Conservation (phyloP, 2,329 filamentous ascomycete genomes). For the Sarocladium strictum region DNA sequence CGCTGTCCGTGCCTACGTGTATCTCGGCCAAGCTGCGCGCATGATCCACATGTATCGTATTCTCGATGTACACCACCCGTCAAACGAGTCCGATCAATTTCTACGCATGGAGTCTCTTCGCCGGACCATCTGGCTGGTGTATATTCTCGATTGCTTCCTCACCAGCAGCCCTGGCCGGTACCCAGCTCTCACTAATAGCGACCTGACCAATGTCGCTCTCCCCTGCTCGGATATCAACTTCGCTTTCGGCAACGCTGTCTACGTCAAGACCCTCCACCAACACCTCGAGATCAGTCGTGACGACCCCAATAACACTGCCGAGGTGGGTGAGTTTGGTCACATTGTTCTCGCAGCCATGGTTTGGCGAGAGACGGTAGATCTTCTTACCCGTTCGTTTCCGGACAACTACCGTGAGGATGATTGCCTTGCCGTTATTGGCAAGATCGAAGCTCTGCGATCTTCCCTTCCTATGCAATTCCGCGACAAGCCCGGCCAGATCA, state of each 20-base stretch:
- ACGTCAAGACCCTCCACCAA: constrained; percentile 48
- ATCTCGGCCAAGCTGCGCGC: constrained; percentile 55
- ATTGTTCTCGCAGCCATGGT: constrained; percentile 55
- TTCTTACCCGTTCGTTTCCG: constrained; percentile 49
- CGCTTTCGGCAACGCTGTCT: constrained; percentile 55
- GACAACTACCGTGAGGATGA: constrained; percentile 48
- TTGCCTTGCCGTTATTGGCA: constrained; percentile 43
- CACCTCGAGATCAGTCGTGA: constrained; percentile 30
- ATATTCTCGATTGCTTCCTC: constrained; percentile 56
- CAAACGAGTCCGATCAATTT: constrained; percentile 45
- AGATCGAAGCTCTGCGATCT: constrained; percentile 49
- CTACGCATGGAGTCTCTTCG: constrained; percentile 56
- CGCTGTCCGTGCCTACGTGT: constrained; percentile 57
- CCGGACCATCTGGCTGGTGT: constrained; percentile 56
- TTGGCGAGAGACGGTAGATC: constrained; percentile 56
- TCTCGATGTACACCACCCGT: constrained; percentile 47
- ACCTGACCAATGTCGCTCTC: constrained; percentile 49
- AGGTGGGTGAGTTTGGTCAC: constrained; percentile 56
- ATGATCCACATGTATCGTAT: constrained; percentile 61
- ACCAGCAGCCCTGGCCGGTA: constrained; percentile 56
- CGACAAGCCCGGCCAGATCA: constrained; percentile 56
- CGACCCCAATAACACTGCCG: constrained; percentile 30
- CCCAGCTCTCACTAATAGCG: constrained; percentile 47
- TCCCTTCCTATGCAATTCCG: constrained; percentile 53
- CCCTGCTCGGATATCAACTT: constrained; percentile 58